Conservation (phyloP, 257 asterid species). For the Solanum appendiculatum region DNA sequence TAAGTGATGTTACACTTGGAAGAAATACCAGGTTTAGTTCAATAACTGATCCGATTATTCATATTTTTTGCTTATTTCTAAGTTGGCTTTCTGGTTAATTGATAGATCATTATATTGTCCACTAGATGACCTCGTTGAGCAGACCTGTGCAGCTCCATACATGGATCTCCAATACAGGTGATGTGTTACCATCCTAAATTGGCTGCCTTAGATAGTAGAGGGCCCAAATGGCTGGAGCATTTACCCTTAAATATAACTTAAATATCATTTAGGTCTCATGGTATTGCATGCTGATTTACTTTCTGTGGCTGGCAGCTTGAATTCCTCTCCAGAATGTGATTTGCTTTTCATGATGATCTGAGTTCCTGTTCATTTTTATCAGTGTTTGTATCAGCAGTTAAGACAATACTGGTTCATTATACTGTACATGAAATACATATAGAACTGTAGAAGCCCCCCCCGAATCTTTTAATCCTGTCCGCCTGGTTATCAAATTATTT, state of each 20-base stretch:
- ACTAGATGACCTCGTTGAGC: slow-evolving; percentile 78
- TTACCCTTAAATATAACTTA: neutral
- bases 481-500: neutral
- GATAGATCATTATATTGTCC: slow-evolving; percentile 65
- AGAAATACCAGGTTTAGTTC: slow-evolving; percentile 3
- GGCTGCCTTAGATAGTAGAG: slow-evolving; percentile 4
- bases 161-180: slow-evolving; percentile 60
- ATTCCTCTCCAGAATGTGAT: slow-evolving; percentile 20
- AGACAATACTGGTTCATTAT: slow-evolving; percentile 7
- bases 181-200: slow-evolving; percentile 20
- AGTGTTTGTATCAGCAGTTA: slow-evolving; percentile 2
- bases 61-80: slow-evolving; percentile 29
- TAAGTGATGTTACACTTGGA: neutral
- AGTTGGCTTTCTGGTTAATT: slow-evolving; percentile 65
- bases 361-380: slow-evolving; percentile 2
- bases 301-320: slow-evolving; percentile 32
- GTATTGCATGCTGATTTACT: slow-evolving; percentile 10
- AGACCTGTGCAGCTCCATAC: slow-evolving; percentile 53
- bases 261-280: slow-evolving; percentile 10
- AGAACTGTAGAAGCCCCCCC: neutral
- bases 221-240: slow-evolving; percentile 6
- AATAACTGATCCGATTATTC: slow-evolving; percentile 1
- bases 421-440: neutral
- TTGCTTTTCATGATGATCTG: slow-evolving; percentile 1
- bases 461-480: neutral